Evolutionary conservation across 75 land plant genomes (phyloP), one percentile per base, ranked within the genome.

Genomic region (Picea glauca): DNA sequence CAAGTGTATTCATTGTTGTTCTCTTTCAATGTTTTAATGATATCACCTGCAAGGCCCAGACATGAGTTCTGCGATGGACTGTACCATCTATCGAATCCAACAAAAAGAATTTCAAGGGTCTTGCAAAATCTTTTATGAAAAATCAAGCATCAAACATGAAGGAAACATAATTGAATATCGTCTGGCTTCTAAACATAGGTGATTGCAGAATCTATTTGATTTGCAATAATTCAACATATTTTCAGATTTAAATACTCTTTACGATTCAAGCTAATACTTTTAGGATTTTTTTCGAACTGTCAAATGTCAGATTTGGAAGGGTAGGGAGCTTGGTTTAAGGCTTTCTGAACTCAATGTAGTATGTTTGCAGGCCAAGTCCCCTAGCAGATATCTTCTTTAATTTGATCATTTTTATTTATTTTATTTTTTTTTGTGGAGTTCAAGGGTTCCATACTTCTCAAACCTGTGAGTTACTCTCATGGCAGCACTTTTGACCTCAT

Each of bases 11-110:
- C 70, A 46, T 76, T 78, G 79, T 84, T 80, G 83, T 84, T 84
- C 67, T 86, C 86, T 78, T 86, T 86, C 70, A 86, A 64, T 15
- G 82, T 84, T 70, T 86, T 76, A 61, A 84, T 66, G 13, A 86
- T 80, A 63, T 86, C 86, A 74, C 88, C 88, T 86, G 78, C 77
- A 83, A 35, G 43, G 72, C 15, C 62, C 60, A 67, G 5, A 31
- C 20, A 31, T 67, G 43, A 67, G 43, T 67, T 35, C 6, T 32
- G 17, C 31, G 13, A 67, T 13, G 17, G 17, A 67, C n/a, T 14
- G 17, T 31, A 33, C 20, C 33, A 67, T 32, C 8, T 35, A 33
- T 4, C 18, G 35, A 67, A 15, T 67, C 35, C 33, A 33, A 67
- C 7, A 67, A 67, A 67, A 67, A 13, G 17, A 38, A 18, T 14